A percentile compares a stretch with the other conserved stretches of the same genome.
These are phyloP conservation scores for Begonia masoniana DNA, from an alignment of 306 rosid genomes.

Conservation along the genomic window DNA sequence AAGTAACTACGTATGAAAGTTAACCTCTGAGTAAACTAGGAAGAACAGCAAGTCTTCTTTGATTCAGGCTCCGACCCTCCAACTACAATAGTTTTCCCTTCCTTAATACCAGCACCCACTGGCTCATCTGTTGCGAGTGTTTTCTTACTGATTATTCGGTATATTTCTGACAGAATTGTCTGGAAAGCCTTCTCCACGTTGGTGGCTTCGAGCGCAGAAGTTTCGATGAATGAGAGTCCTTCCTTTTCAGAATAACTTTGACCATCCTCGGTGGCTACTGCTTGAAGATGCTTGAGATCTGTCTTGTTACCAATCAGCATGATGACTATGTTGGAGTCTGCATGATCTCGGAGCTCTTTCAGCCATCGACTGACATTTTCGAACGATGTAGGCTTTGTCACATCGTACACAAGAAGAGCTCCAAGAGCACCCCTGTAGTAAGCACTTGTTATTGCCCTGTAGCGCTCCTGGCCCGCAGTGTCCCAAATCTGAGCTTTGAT, in stretches of 20 bases:
- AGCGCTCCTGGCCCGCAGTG: constrained; percentile 77
- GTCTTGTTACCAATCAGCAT: constrained; percentile 77
- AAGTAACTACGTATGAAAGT: too few relatives aligned
- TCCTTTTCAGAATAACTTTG: constrained; percentile 61
- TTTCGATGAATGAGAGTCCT: too few relatives aligned
- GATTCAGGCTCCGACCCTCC: constrained; percentile 30
- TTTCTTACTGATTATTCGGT: too few relatives aligned
- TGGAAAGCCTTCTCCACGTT: too few relatives aligned
- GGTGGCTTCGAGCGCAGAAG: too few relatives aligned
- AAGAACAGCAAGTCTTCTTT: constrained; percentile 58
- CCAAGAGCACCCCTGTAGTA: too few relatives aligned
- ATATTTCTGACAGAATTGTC: too few relatives aligned
- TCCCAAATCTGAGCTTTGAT: constrained; percentile 92
- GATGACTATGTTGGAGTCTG: constrained; percentile 66
- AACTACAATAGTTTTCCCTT: constrained; percentile 53
- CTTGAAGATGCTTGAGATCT: constrained; percentile 72
- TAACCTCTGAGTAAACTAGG: constrained; percentile 14
- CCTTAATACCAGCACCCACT: constrained; percentile 26
- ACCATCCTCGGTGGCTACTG: constrained; percentile 67
- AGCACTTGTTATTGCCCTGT: too few relatives aligned
- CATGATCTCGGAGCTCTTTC: constrained; percentile 80
- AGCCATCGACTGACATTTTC: constrained; percentile 28
- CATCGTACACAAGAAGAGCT: too few relatives aligned
- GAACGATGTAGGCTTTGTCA: too few relatives aligned
- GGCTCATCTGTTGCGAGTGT: constrained; percentile 15